Conservation (phyloP, 768 basidiomycete genomes). For the Leccinum truebloodii region DNA sequence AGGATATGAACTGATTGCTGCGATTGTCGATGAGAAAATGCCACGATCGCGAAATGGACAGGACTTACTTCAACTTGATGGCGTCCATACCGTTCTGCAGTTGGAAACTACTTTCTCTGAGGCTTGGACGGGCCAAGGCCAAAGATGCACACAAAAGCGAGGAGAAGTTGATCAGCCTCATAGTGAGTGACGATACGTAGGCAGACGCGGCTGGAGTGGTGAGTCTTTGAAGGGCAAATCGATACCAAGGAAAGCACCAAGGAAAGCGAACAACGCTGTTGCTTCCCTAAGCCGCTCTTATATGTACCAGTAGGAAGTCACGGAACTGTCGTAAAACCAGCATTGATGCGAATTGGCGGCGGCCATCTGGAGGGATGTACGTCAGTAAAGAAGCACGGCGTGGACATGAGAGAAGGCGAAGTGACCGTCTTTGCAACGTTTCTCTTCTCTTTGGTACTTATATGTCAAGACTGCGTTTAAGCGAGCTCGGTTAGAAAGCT, state of each 20-base stretch:
- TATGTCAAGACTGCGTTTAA: too few species aligned
- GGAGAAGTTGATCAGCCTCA: background rate
- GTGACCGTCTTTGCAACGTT: too few species aligned
- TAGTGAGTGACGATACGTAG: background rate
- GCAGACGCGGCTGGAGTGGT: background rate
- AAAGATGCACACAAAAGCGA: constrained; percentile 26
- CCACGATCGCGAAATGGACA: constrained; percentile 45
- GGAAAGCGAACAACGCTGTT: background rate
- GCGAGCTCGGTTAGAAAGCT: too few species aligned
- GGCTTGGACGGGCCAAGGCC: constrained; percentile 39
- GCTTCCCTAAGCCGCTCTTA: background rate
- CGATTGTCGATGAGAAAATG: constrained; percentile 45
- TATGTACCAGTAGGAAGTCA: background rate
- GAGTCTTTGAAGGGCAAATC: background rate
- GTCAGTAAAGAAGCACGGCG: background rate
- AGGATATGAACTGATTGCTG: constrained; percentile 19
- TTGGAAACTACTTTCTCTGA: constrained; percentile 32
- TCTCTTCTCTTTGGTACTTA: too few species aligned
- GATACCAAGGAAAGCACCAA: background rate
- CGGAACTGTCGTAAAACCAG: background rate
- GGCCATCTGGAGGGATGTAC: background rate
- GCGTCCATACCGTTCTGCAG: constrained; percentile 44
- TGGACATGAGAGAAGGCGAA: too few species aligned
- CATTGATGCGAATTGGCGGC: background rate
- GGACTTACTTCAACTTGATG: constrained; percentile 43